phyloP scores from a whole-genome alignment of 371 early-diverging fungal species.

The Mortierella sp. region DNA sequence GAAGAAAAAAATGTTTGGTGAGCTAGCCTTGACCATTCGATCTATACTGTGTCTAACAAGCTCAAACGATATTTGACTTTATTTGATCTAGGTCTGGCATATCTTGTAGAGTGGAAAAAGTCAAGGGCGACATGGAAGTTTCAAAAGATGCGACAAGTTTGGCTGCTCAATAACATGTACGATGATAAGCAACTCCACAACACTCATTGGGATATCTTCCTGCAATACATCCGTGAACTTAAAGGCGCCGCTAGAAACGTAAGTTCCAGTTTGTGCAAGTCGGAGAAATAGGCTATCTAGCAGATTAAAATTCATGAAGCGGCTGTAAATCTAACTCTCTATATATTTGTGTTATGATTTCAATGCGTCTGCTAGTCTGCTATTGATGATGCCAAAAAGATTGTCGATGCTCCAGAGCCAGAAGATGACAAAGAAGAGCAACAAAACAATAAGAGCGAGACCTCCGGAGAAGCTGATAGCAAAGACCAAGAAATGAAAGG shows the following conservation, averaged over 20 bases:
- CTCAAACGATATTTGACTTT: background rate
- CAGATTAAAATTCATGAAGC: too few species aligned
- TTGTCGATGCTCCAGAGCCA: conserved; percentile 49
- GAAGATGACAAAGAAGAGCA: conserved; percentile 25
- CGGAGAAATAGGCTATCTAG: too few species aligned
- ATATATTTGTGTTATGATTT: background rate
- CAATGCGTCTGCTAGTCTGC: conserved; percentile 14
- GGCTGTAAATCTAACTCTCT: background rate
- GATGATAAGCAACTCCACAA: conserved; percentile 52
- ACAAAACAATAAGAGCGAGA: conserved; percentile 8
- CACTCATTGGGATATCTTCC: conserved; percentile 55
- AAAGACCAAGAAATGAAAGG: conserved; percentile 43
- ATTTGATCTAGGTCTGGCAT: conserved; percentile 35
- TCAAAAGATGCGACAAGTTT: conserved; percentile 71
- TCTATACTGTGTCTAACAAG: background rate
- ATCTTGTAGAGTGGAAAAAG: conserved; percentile 53
- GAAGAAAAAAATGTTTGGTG: background rate
- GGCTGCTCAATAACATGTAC: conserved; percentile 72
- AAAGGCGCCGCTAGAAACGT: conserved; percentile 60
- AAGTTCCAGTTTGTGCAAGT: too few species aligned
- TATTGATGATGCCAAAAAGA: conserved; percentile 53
- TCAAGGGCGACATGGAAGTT: conserved; percentile 68
- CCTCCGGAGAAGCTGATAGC: conserved; percentile 11
- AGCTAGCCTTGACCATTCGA: background rate
- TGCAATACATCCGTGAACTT: conserved; percentile 59